A percentile compares a stretch with the other conserved stretches of the same genome.
phyloP scores from a whole-genome alignment of 129 eudicot species.

The Mikania micrantha region DNA sequence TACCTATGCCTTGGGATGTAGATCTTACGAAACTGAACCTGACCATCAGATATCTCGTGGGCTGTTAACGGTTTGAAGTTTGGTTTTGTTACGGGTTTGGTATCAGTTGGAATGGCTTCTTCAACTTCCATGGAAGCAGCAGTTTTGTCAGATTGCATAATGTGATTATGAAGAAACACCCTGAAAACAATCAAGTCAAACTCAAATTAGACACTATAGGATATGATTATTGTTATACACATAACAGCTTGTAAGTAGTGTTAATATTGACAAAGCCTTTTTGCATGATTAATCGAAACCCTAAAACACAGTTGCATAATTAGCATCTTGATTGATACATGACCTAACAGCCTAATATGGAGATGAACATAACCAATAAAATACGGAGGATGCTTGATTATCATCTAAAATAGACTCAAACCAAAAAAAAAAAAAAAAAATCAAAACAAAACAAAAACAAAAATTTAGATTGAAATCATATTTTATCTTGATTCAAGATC shows the following conservation, averaged over 20 bases:
- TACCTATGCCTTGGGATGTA: conserved; percentile 62
- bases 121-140: conserved; percentile 48
- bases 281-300: neutral
- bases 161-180: neutral
- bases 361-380: neutral
- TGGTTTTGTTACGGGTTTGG: conserved; percentile 37
- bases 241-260: no score
- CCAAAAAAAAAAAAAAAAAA: neutral
- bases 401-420: neutral
- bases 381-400: neutral
- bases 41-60: conserved; percentile 50
- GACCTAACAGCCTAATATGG: neutral
- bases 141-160: conserved; percentile 33
- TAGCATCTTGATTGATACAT: neutral
- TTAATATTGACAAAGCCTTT: no score
- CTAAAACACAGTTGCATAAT: neutral
- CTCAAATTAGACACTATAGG: neutral
- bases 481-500: neutral
- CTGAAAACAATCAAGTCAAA: neutral
- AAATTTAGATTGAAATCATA: neutral
- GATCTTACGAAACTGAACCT: conserved; percentile 60
- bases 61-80: conserved; percentile 47
- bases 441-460: neutral
- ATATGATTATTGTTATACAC: no score
- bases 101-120: conserved; percentile 11